Evolutionary conservation across 2,329 filamentous ascomycete species (phyloP), one percentile per base, ranked within the genome.

Genomic region (Nemania serpens): DNA sequence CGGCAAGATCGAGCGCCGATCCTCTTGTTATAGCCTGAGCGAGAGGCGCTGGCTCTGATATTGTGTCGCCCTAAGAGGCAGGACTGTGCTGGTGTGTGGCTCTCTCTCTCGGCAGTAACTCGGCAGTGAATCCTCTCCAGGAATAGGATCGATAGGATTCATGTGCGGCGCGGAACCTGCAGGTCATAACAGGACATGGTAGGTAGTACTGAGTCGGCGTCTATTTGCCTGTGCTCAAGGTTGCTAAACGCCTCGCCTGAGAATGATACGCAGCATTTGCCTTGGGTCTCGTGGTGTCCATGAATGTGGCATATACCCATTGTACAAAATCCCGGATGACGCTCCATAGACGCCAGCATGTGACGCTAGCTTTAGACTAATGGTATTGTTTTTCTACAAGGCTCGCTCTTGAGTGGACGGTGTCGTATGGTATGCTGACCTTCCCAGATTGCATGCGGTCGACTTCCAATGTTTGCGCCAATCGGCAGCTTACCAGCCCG

Each of bases 401-500:
- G 25, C 22, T 47, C 43, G 13, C 34, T 22, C 39, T n/a, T 17
- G 18, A 37, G 18, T 55, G 36, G 20, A 29, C 22, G 25, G 20
- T 6, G 12, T 12, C 12, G 34, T 36, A 22, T 33, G 22, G 20
- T 48, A 48, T 48, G 43, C 13, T 10, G 20, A 46, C 25, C 18
- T 29, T 12, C 43, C 29, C 18, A 46, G 62, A 64, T 65, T 33
- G 41, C n/a, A 42, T 41, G 33, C 34, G 47, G 51, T 36, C 6
- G 39, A 9, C 18, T n/a, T 47, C n/a, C n/a, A n/a, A 49, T 46
- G 50, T 20, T n/a, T 51, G 34, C 15, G 41, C 62, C 62, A 64
- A 58, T 64, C 55, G 58, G 62, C 37, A 61, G n/a, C 58, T 42
- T 52, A 55, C 62, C 58, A 55, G 51, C 47, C 56, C 4, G 62